phyloP scores from a whole-genome alignment of 2,329 filamentous ascomycete genomes.

The Fusarium acutatum region DNA sequence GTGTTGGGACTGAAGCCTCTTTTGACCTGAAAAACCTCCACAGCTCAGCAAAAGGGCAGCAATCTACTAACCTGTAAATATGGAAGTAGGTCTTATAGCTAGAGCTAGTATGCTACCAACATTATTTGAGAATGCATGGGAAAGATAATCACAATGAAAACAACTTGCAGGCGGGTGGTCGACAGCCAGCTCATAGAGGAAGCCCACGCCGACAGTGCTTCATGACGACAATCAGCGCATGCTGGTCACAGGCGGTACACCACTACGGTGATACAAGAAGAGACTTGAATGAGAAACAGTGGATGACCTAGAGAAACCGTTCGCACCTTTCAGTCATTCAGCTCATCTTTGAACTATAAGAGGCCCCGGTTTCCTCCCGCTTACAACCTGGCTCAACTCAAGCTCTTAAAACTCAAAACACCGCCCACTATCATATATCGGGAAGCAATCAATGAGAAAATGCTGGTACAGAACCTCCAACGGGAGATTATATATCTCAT shows the following conservation, averaged over 20 bases:
- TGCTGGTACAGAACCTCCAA: neutral
- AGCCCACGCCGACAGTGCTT: neutral
- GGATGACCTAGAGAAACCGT: no score
- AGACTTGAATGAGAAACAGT: neutral
- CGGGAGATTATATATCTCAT: neutral
- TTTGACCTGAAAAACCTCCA: no score
- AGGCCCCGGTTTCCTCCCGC: neutral
- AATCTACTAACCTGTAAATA: no score
- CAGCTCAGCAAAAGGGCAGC: no score
- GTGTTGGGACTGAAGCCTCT: no score
- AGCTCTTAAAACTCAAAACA: neutral
- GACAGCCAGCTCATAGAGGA: neutral
- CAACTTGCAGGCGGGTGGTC: fast-evolving
- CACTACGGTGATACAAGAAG: neutral
- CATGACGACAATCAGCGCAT: neutral
- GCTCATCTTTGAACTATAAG: neutral
- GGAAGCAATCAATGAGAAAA: neutral
- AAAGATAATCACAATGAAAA: neutral
- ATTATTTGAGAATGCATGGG: neutral
- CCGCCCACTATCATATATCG: fast-evolving
- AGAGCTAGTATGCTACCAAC: neutral
- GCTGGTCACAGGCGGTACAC: no score
- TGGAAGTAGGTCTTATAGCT: neutral
- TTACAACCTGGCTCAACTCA: neutral
- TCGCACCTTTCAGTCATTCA: neutral